Conservation (phyloP, 208 protist species). For the Strigomonas culicis region DNA sequence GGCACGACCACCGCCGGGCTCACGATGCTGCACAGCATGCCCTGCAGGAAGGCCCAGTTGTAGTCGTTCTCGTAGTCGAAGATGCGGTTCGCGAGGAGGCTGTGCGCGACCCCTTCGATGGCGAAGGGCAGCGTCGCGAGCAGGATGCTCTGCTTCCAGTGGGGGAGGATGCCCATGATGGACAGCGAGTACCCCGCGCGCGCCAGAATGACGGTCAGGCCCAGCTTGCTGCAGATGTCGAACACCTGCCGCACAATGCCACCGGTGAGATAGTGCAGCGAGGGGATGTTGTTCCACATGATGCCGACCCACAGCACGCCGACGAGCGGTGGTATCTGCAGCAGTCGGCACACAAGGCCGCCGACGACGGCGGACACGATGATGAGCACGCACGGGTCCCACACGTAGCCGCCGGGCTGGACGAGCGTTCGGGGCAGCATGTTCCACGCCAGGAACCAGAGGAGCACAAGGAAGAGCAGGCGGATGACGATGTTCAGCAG, state of each 20-base stretch:
- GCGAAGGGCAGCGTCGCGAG: slow-evolving; percentile 61
- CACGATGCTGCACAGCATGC: slow-evolving; percentile 70
- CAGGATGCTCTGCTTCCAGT: slow-evolving; percentile 70
- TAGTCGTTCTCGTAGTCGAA: slow-evolving; percentile 69
- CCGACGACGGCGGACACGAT: slow-evolving; percentile 61
- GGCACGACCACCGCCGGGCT: slow-evolving; percentile 76
- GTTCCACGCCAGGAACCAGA: slow-evolving; percentile 71
- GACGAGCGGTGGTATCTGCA: slow-evolving; percentile 75
- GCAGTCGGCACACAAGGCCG: slow-evolving; percentile 58
- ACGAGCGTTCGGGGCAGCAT: slow-evolving; percentile 54
- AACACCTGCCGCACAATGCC: slow-evolving; percentile 50
- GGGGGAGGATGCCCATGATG: slow-evolving; percentile 52
- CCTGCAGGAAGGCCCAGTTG: slow-evolving; percentile 77
- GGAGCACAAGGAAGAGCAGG: slow-evolving; percentile 42
- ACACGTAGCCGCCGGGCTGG: slow-evolving; percentile 71
- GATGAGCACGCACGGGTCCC: slow-evolving; percentile 61
- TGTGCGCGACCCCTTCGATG: slow-evolving; percentile 56
- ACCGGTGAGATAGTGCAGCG: slow-evolving; percentile 50
- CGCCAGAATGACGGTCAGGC: slow-evolving; percentile 69
- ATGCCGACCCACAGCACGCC: slow-evolving; percentile 78
- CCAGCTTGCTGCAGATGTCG: slow-evolving; percentile 59
- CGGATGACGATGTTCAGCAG: slow-evolving; percentile 67
- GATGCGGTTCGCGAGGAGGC: slow-evolving; percentile 65
- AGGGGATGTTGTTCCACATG: slow-evolving; percentile 80
- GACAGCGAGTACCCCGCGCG: slow-evolving; percentile 72